A percentile compares a stretch with the other conserved stretches of the same genome.
These are phyloP conservation scores for Triticum timopheevii DNA, from an alignment of 176 grass and related monocot genomes.

Conservation along the genomic window DNA sequence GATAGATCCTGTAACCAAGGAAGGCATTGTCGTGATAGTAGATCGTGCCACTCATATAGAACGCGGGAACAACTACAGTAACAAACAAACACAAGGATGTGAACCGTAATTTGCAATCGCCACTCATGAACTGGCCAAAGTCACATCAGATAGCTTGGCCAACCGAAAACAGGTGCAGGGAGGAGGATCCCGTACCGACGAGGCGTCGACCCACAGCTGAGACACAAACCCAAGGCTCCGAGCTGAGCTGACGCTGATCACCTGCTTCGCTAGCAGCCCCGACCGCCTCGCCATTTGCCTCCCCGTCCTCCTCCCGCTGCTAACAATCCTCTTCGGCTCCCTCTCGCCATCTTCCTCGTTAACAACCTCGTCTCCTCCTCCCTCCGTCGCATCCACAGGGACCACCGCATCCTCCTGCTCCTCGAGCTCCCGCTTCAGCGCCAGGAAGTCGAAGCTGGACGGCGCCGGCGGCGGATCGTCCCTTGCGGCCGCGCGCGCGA, in stretches of 20 bases:
- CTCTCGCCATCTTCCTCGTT: conserved; percentile 20
- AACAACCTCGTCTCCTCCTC: neutral
- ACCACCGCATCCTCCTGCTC: conserved; percentile 33
- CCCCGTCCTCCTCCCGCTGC: conserved; percentile 34
- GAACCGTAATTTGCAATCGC: neutral
- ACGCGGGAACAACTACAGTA: neutral
- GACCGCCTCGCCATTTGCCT: conserved; percentile 70
- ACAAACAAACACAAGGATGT: neutral
- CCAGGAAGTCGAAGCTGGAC: conserved; percentile 83
- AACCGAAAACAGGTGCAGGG: neutral
- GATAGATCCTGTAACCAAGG: neutral
- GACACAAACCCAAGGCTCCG: conserved; percentile 90
- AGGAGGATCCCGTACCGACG: conserved; percentile 39
- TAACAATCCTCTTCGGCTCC: conserved; percentile 25
- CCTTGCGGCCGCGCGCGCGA: conserved; percentile 25
- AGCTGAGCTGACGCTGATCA: conserved; percentile 78
- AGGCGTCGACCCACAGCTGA: conserved; percentile 85
- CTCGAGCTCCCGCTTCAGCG: conserved; percentile 83
- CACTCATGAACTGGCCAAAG: neutral
- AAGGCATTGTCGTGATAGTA: neutral
- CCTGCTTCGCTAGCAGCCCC: conserved; percentile 87
- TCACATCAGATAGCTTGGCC: neutral
- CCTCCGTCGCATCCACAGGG: neutral
- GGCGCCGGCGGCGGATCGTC: conserved; percentile 36
- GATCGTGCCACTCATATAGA: neutral